Percentiles rank a stretch among this genome's conserved stretches.
phyloP scores from a whole-genome alignment of 2,329 filamentous ascomycete species.

The Lecanicillium sp. region DNA sequence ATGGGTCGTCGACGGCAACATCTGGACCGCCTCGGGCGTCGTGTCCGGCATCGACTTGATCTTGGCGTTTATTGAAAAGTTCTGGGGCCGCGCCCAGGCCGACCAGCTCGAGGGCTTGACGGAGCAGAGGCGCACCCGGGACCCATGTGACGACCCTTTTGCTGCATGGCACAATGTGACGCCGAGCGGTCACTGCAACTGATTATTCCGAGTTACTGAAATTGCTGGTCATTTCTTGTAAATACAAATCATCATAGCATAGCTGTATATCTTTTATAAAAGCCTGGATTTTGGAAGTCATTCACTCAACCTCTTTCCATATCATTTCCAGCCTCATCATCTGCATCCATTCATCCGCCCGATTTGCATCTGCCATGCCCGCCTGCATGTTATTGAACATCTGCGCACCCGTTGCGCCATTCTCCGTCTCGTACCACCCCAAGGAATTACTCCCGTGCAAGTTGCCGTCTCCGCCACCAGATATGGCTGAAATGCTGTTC shows the following conservation, averaged over 20 bases:
- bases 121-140: slow-evolving; percentile 16
- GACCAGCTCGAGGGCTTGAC: slow-evolving; percentile 10
- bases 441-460: slow-evolving; percentile 29
- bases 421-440: slow-evolving; percentile 30
- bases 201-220: too few species aligned
- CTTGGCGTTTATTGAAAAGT: slow-evolving; percentile 17
- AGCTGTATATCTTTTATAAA: not conserved
- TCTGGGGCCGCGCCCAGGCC: slow-evolving; percentile 11
- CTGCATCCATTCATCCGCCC: slow-evolving; percentile 22
- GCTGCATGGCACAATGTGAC: slow-evolving; percentile 13
- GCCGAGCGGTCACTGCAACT: slow-evolving; percentile 10
- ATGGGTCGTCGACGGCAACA: slow-evolving; percentile 59
- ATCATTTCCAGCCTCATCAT: slow-evolving; percentile 21
- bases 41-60: slow-evolving; percentile 17
- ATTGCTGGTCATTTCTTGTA: too few species aligned
- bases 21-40: slow-evolving; percentile 57
- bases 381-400: slow-evolving; percentile 28
- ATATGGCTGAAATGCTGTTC: slow-evolving; percentile 22
- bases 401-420: slow-evolving; percentile 28
- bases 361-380: slow-evolving; percentile 25
- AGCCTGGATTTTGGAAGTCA: not conserved
- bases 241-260: not conserved
- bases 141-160: slow-evolving; percentile 19
- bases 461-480: slow-evolving; percentile 25
- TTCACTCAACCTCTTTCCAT: slow-evolving; percentile 29